Conservation (phyloP, 2,329 filamentous ascomycete genomes). For the Cytospora schulzeri region DNA sequence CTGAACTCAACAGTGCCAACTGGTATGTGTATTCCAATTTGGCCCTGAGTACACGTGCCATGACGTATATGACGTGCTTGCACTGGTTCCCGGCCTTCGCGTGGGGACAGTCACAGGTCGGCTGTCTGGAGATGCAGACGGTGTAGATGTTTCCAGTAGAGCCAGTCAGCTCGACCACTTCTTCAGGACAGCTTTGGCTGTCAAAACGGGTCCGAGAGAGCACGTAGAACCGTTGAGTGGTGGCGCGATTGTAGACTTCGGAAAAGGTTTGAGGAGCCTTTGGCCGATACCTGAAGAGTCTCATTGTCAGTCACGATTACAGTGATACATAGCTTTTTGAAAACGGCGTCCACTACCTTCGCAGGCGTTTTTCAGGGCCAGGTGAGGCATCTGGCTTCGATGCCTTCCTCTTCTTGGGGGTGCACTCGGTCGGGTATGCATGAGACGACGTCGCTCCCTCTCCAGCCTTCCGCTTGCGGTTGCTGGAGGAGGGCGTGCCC, state of each 20-base stretch:
- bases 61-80: constrained; percentile 66
- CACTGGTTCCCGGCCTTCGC: constrained; percentile 57
- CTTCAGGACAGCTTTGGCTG: constrained; percentile 45
- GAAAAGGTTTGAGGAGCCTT: constrained; percentile 40
- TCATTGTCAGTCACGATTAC: background rate
- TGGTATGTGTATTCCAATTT: constrained; percentile 61
- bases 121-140: constrained; percentile 53
- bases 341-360: constrained; percentile 15
- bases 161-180: constrained; percentile 61
- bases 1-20: constrained; percentile 58
- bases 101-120: constrained; percentile 60
- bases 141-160: constrained; percentile 68
- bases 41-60: constrained; percentile 62
- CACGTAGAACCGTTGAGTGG: constrained; percentile 49
- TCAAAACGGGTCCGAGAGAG: constrained; percentile 43
- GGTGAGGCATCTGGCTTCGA: background rate
- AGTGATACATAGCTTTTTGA: too few species aligned
- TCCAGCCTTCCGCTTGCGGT: constrained; percentile 13
- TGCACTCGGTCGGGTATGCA: background rate
- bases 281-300: constrained; percentile 33
- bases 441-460: background rate
- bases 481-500: background rate
- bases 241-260: constrained; percentile 43
- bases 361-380: constrained; percentile 21
- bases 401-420: constrained; percentile 2